Percentiles rank a stretch among this genome's conserved stretches.
These are phyloP conservation scores for Straminergon stramineum DNA, from an alignment of 225 moss, liverwort and hornwort species.

Conservation along the genomic window DNA sequence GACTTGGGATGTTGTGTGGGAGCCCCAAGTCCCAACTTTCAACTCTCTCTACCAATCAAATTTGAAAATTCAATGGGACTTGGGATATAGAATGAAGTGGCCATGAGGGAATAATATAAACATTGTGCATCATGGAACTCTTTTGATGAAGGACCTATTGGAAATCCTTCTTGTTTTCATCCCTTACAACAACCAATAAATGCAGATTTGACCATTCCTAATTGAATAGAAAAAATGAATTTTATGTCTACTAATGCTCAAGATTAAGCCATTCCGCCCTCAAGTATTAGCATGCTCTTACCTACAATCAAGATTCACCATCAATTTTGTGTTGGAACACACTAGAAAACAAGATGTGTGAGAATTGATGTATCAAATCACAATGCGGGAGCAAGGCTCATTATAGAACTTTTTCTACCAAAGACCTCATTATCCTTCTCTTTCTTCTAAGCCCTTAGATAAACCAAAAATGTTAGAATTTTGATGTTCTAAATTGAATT, in stretches of 20 bases:
- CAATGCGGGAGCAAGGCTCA: neutral
- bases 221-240: no score
- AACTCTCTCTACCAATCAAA: neutral
- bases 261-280: neutral
- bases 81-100: neutral
- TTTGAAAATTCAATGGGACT: neutral
- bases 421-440: neutral
- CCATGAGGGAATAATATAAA: fast-evolving
- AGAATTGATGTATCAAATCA: neutral
- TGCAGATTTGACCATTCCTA: fast-evolving
- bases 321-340: neutral
- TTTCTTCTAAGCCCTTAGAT: neutral
- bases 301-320: neutral
- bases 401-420: neutral
- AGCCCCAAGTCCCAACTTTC: neutral
- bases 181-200: neutral
- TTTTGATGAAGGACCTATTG: neutral
- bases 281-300: neutral
- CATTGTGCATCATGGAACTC: neutral
- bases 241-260: neutral
- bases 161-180: neutral
- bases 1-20: neutral
- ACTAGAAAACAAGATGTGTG: neutral
- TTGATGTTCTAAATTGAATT: neutral
- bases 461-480: neutral